Evolutionary conservation across 768 basidiomycete species (phyloP), one percentile per base, ranked within the genome.

Genomic region (Amanita jacksonii): DNA sequence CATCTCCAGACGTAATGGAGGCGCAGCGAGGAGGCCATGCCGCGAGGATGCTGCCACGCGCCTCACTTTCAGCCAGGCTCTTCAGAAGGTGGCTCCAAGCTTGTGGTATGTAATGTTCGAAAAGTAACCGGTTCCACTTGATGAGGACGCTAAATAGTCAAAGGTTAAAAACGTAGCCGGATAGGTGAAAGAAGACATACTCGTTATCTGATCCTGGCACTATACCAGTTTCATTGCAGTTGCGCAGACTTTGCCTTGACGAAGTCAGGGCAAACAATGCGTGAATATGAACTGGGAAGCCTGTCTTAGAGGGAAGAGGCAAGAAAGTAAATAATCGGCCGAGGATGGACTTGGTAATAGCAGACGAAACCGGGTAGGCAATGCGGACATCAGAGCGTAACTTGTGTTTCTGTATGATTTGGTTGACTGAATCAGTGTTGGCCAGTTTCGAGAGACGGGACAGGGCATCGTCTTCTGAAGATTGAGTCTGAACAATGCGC

Each of bases 251-350:
- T 41, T 74, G 70, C 10, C 75, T 54, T 0, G 65, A 67, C 6
- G 61, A 58, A 0, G 70, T 69, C 10, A 77, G 53, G 0, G 73
- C 69, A 46, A 77, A 73, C 2, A 69, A 46, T 0, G 60, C 69
- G 47, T 77, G 71, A 2, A 74, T 47, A 46, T 75, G 73, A 4
- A 61, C 57, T 0, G 67, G 65, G 41, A 73, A 73, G 4, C 62
- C 60, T 0, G 74, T 74, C 1, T 50, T 47, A 18, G 75, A 54
- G 0, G 75, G 74, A 0, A 77, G 55, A 0, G 73, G 73, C 5
- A 75, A 64, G 34, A 61, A 70, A 0, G 73, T 73, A 52, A 73
- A 77, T 9, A 77, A 56, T 3, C 69, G 59, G 1, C 74, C 74
- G n/a, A 47, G 41, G 1, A 33, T 47, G 24, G 10, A 36, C 15